Evolutionary conservation across 176 grass and related monocot species (phyloP), one percentile per base, ranked within the genome.

Genomic region (Rhynchospora breviuscula): DNA sequence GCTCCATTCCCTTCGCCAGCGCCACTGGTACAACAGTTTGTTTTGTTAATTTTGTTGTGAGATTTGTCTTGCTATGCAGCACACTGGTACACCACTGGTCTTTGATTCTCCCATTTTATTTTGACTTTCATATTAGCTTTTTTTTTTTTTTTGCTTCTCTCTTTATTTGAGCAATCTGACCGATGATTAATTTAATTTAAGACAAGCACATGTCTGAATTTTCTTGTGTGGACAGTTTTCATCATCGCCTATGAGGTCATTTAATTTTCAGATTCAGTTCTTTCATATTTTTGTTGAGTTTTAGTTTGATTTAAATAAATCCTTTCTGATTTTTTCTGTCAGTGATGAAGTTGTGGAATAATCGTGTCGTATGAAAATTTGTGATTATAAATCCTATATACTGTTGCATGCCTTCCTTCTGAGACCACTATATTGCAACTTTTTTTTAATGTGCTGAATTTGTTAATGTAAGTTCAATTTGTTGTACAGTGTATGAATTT

Each of bases 381-480:
- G 35, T 94, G 90, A 95, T 92, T 90, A 92, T 83, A 90, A 84
- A 87, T 15, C 85, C 81, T n/a, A n/a, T n/a, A n/a, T 83, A 81
- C 84, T 89, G 85, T 91, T 95, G 93, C 90, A 92, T 95, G 93
- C 90, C 95, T 98, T 95, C 95, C 92, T 98, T 98, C 89, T 93
- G 95, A 95, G 88, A 78, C 59, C 66, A 26, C 18, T 2, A 47
- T 43, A 0, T 29, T 54, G 7, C 0, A 81, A 12, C 0, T 5
- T 0, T 29, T 29, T 51, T 51, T 13, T 73, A 3, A 8, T 17
- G 26, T 29, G 26, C 26, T 29, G 26, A 29, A 29, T 29, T 29
- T 29, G 26, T 29, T 29, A 29, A 29, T 29, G 26, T 29, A 29
- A 29, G 1, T 29, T 29, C 26, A 29, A 29, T 29, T 29, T 29